Base-by-base conservation (phyloP, 2,329 filamentous ascomycete species). In the Arthroderma sp. region DNA sequence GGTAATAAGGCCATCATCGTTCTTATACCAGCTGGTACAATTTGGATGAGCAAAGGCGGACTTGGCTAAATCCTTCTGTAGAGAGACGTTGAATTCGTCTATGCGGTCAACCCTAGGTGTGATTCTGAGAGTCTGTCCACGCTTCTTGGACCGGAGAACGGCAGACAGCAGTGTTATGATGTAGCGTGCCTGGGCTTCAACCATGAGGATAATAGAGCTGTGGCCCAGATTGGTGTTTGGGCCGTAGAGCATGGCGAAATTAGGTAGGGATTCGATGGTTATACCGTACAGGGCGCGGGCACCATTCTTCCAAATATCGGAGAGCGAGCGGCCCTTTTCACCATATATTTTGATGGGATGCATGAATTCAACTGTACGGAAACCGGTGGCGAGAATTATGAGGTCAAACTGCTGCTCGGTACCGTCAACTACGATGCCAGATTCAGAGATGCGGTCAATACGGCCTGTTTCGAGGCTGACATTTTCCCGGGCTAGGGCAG, bases 201-300 rank as follows among this genome's bases (percentile, higher is more conserved):
- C 81, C 79, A 82, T 83, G n/a, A 82, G 70, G 61, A 82, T 78
- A 62, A 82, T 82, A 56, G 72, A 76, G 60, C 80, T 81, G 64
- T 80, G 77, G 0, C 77, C 80, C 56, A 77, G 69, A 55, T 77
- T 79, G 1, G 78, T 81, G 65, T 81, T 82, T 2, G 79, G 80
- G 0, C 80, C 80, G 65, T 81, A 82, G 54, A 82, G 71, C 73
- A 81, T 78, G 51, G 71, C 77, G 61, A 81, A 81, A 59, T 81
- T 81, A 1, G 78, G 79, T 53, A 81, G 68, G 4, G 71, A 70
- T 56, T 78, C 75, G 2, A 81, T 76, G 0, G 74, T 74, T 4
- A 78, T 73, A 52, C 80, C 78, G 59, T 78, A 74, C 11, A 77
- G 73, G 9, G 79, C 80, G 21, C 65, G 68, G 0, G 79, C 76